Evolutionary conservation across 2,329 filamentous ascomycete genomes (phyloP).

Genomic region (Rachicladosporium sp.): DNA sequence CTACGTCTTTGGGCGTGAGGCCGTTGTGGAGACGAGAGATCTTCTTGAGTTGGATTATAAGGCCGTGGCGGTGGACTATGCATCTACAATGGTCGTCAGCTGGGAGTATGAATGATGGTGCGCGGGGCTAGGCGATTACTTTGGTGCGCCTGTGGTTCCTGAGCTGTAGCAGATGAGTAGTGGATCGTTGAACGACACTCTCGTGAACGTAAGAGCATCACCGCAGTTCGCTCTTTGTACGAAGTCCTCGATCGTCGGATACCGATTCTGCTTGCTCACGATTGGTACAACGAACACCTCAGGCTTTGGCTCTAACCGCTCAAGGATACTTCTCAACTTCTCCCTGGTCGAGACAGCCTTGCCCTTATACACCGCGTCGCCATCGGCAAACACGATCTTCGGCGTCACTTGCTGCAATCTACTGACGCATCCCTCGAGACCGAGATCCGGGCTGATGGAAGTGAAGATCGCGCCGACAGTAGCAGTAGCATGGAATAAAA

Average conservation of each 20-base stretch:
- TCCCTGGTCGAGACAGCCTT: constrained; percentile 20
- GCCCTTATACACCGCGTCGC: constrained; percentile 29
- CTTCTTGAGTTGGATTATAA: constrained; percentile 34
- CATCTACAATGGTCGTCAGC: constrained; percentile 31
- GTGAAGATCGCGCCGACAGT: constrained; percentile 34
- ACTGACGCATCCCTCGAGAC: constrained; percentile 25
- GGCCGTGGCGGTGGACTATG: constrained; percentile 33
- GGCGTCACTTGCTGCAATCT: constrained; percentile 30
- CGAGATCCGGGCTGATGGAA: constrained; percentile 33
- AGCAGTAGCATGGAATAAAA: constrained; percentile 30
- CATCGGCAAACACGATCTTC: constrained; percentile 29
- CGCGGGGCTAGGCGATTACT: constrained; percentile 19
- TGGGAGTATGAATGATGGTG: constrained; percentile 21
- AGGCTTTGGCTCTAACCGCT: constrained; percentile 17
- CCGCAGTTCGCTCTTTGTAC: constrained; percentile 17
- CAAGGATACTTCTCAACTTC: constrained; percentile 23
- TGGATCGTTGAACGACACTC: constrained; percentile 30
- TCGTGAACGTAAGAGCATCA: constrained; percentile 26
- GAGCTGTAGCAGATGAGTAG: constrained; percentile 33
- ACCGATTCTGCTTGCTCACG: constrained; percentile 11
- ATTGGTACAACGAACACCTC: constrained; percentile 19
- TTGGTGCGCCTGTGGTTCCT: constrained; percentile 33
- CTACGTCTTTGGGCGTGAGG: constrained; percentile 26
- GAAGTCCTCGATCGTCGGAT: constrained; percentile 21
- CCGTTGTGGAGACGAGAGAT: constrained; percentile 33